phyloP scores from a whole-genome alignment of 2,329 filamentous ascomycete genomes.

The Helicocarpus griseus region DNA sequence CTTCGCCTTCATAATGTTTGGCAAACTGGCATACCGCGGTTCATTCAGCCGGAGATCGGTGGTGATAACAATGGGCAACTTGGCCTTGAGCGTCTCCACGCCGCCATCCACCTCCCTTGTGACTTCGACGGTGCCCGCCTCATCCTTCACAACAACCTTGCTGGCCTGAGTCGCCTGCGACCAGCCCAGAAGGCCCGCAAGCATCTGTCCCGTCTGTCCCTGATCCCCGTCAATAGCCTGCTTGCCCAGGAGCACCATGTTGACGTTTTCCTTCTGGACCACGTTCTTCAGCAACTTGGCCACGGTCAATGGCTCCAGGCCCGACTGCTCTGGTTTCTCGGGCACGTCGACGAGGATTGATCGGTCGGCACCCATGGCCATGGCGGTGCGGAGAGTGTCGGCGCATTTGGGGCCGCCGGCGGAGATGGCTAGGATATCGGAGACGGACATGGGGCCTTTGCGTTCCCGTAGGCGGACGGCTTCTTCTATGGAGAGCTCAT shows the following conservation, averaged over 20 bases:
- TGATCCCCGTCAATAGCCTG: conserved; percentile 97
- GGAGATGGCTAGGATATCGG: conserved; percentile 83
- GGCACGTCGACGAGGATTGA: conserved; percentile 75
- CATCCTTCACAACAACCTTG: conserved; percentile 64
- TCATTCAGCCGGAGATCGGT: conserved; percentile 92
- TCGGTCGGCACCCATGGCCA: conserved; percentile 97
- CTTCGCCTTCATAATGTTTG: conserved; percentile 99
- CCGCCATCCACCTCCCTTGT: conserved; percentile 92
- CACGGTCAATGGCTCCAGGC: conserved; percentile 76
- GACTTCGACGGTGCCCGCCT: conserved; percentile 62
- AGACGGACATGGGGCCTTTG: conserved; percentile 65
- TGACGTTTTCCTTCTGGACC: conserved; percentile 74
- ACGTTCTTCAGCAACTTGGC: conserved; percentile 79
- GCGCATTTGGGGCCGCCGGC: conserved; percentile 79
- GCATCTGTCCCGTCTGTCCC: conserved; percentile 94
- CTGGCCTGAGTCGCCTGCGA: conserved; percentile 88
- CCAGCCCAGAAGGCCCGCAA: conserved; percentile 86
- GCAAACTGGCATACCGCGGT: conserved; percentile 87
- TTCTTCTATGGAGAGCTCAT: conserved; percentile 96
- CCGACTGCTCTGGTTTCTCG: conserved; percentile 49
- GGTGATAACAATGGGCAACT: conserved; percentile 86
- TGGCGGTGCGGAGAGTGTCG: conserved; percentile 86
- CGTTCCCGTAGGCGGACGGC: conserved; percentile 89
- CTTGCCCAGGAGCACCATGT: conserved; percentile 90
- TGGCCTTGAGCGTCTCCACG: conserved; percentile 75